phyloP scores from a whole-genome alignment of 139 green algal species.

The Pycnococcus provasolii region DNA sequence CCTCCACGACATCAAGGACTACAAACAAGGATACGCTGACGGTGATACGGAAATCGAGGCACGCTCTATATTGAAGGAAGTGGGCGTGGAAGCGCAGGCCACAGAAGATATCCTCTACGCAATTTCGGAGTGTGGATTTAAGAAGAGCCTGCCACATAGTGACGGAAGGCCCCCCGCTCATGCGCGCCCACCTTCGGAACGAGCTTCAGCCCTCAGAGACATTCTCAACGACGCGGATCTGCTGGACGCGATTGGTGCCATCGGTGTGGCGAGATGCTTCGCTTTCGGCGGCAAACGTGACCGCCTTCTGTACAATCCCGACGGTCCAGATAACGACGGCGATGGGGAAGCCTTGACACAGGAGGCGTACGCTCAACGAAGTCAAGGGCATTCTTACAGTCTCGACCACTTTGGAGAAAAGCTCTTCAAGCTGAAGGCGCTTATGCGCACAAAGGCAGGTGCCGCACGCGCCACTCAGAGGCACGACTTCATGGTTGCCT shows the following conservation, averaged over 20 bases:
- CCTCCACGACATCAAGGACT: constrained; percentile 12
- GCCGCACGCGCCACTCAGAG: neutral
- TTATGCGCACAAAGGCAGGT: constrained; percentile 11
- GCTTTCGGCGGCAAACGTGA: constrained; percentile 2
- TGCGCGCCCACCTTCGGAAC: too few relatives aligned
- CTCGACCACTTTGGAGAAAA: constrained; percentile 19
- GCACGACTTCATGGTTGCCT: constrained; percentile 7
- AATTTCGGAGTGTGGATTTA: too few relatives aligned
- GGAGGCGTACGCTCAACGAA: neutral
- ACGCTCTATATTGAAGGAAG: too few relatives aligned
- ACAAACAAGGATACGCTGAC: neutral
- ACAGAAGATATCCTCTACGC: too few relatives aligned
- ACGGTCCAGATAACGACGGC: neutral
- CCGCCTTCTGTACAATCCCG: constrained; percentile 3
- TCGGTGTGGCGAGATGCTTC: constrained; percentile 12
- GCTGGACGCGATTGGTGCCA: constrained; percentile 17
- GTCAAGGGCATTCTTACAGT: neutral
- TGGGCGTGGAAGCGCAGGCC: too few relatives aligned
- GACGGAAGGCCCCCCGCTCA: too few relatives aligned
- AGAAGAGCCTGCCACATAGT: too few relatives aligned
- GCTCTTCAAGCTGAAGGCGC: constrained; percentile 1
- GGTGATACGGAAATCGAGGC: too few relatives aligned
- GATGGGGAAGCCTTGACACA: neutral
- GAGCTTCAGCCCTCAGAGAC: too few relatives aligned
- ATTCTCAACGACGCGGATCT: constrained; percentile 7